These are phyloP conservation scores for Suillus sp. DNA, from an alignment of 768 basidiomycete species.

Conservation along the genomic window DNA sequence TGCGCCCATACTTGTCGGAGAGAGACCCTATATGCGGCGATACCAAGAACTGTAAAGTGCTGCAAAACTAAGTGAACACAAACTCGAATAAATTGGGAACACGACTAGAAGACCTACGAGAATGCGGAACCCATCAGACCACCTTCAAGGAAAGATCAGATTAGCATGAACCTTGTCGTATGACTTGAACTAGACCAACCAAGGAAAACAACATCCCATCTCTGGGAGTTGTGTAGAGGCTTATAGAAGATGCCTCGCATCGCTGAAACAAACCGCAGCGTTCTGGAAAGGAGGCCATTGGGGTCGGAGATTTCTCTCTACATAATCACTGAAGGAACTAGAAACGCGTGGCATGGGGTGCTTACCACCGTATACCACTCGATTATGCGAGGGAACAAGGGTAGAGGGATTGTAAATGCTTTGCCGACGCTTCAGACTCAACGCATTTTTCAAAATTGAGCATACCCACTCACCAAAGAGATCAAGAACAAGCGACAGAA, in stretches of 20 bases:
- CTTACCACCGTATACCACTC: slow-evolving; percentile 84
- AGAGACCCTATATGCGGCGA: slow-evolving; percentile 81
- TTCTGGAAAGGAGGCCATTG: slow-evolving; percentile 70
- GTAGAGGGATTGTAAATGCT: slow-evolving; percentile 95
- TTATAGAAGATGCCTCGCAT: slow-evolving; percentile 69
- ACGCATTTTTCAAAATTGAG: background rate
- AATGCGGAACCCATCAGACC: slow-evolving; percentile 94
- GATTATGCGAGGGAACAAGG: slow-evolving; percentile 95
- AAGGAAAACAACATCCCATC: slow-evolving; percentile 95
- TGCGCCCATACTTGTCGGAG: slow-evolving; percentile 90
- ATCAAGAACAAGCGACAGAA: slow-evolving; percentile 88
- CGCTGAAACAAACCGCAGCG: slow-evolving; percentile 65
- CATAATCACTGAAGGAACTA: slow-evolving; percentile 7
- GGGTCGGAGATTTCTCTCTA: slow-evolving; percentile 76
- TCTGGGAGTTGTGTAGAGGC: slow-evolving; percentile 59
- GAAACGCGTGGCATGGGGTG: slow-evolving; percentile 1
- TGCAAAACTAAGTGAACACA: slow-evolving; percentile 41
- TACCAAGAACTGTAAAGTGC: slow-evolving; percentile 81
- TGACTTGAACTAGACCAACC: slow-evolving; percentile 44
- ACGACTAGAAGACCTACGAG: slow-evolving; percentile 57
- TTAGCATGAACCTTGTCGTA: background rate
- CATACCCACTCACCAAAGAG: slow-evolving; percentile 57
- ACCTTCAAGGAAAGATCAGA: slow-evolving; percentile 39
- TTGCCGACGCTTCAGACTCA: slow-evolving; percentile 30
- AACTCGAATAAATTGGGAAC: slow-evolving; percentile 37